Base-by-base conservation (phyloP, 768 basidiomycete species). In the Lyophyllum semitale region DNA sequence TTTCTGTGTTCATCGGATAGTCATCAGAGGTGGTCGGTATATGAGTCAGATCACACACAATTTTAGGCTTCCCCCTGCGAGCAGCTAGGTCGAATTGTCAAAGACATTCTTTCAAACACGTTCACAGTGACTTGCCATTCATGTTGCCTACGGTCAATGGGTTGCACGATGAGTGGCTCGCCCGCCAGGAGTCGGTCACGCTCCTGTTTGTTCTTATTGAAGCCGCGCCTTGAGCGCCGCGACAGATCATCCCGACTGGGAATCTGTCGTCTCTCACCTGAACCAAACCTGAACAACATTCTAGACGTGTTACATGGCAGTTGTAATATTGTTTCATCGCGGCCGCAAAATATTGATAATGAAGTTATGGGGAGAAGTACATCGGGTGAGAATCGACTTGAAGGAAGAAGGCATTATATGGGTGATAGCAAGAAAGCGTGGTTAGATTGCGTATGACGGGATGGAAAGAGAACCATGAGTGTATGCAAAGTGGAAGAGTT, bases 1-100 rank as follows among this genome's bases (percentile, higher is more conserved):
- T 72, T 76, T 76, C 80, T 82, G 66, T 25, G 17, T 27, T 37
- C 30, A 2, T 40, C 23, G 27, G 43, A 26, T 26, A 12, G 26
- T 46, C 17, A 54, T 33, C 20, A 54, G 48, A 56, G 30, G 26
- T 38, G 23, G 25, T 57, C 55, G 41, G 51, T 43, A 49, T 45
- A 41, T 50, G 51, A 18, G 38, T 38, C 26, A 35, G 11, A 41
- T 41, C 23, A 77, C 81, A 59, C 65, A 83, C 81, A 47, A 83
- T 81, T 66, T 74, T 77, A 37, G 74, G 69, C 59, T 70, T 70
- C 40, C 72, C 72, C 55, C 73, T 72, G 59, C 78, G 74, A 32
- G 71, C 59, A 57, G 63, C 73, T 73, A 54, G 46, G n/a, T 41
- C 1, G 20, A 2, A 22, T 9, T 20, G 30, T 57, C 43, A 61